phyloP scores from a whole-genome alignment of 352 stramenopile species.

The Globisporangium okanoganense region DNA sequence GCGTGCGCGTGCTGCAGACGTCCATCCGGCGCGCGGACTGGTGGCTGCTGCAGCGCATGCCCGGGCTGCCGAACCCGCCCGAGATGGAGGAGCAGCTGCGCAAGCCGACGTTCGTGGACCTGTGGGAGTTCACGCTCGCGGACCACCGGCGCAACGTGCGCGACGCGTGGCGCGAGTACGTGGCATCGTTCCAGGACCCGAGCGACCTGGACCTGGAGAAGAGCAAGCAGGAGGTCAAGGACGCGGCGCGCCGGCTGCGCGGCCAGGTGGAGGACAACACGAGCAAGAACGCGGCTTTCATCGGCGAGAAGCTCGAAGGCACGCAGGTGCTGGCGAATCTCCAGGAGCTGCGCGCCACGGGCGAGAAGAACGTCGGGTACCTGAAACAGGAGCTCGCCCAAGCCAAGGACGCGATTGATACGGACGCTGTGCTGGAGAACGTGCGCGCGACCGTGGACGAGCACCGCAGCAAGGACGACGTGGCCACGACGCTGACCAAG shows the following conservation, averaged over 20 bases:
- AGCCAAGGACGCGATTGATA: constrained; percentile 56
- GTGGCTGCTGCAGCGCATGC: constrained; percentile 54
- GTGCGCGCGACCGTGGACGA: constrained; percentile 56
- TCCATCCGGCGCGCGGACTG: constrained; percentile 43
- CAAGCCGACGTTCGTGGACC: constrained; percentile 54
- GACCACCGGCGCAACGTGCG: constrained; percentile 60
- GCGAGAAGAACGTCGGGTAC: constrained; percentile 50
- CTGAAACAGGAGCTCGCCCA: constrained; percentile 50
- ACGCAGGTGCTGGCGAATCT: constrained; percentile 62
- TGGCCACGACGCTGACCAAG: constrained; percentile 58
- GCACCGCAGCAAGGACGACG: constrained; percentile 63
- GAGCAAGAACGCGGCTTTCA: constrained; percentile 48
- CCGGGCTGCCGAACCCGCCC: constrained; percentile 66
- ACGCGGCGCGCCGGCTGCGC: constrained; percentile 36
- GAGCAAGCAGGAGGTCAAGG: constrained; percentile 63
- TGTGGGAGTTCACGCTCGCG: constrained; percentile 73
- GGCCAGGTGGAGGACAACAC: constrained; percentile 55
- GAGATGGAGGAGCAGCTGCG: constrained; percentile 43
- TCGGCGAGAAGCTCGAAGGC: constrained; percentile 66
- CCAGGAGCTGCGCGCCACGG: constrained; percentile 39
- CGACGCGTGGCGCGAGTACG: constrained; percentile 76
- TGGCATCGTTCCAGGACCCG: constrained; percentile 45
- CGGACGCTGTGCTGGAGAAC: constrained; percentile 51
- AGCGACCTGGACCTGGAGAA: constrained; percentile 55
- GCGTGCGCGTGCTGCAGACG: constrained; percentile 68